Percentiles rank a stretch among this genome's conserved stretches.
Evolutionary conservation across 2,329 filamentous ascomycete genomes (phyloP).

Genomic region (Venturia pyrina): DNA sequence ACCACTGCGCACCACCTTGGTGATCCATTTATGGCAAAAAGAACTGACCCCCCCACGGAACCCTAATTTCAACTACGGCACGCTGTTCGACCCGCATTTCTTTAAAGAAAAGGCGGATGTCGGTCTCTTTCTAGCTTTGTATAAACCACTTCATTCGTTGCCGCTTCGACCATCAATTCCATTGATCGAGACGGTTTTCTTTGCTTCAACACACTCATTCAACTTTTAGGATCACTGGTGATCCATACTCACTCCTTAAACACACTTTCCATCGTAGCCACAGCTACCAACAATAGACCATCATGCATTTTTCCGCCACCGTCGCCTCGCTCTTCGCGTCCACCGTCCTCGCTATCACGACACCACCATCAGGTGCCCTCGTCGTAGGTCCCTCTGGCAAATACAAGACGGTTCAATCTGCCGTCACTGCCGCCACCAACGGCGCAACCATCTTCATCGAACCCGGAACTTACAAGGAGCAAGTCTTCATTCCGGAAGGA

Average conservation of each 20-base stretch:
- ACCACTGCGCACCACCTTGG: background rate
- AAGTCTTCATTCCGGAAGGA: conserved; percentile 43
- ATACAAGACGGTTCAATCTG: conserved; percentile 44
- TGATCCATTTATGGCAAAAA: background rate
- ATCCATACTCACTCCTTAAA: background rate
- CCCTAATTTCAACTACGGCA: background rate
- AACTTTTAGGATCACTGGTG: background rate
- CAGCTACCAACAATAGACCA: background rate
- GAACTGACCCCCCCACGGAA: background rate
- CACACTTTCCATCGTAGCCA: background rate
- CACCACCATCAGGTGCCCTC: conserved; percentile 41
- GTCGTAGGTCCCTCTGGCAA: conserved; percentile 34
- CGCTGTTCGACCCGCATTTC: background rate
- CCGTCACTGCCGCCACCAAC: conserved; percentile 43
- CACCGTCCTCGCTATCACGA: conserved; percentile 28
- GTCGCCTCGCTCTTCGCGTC: conserved; percentile 9
- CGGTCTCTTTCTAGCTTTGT: background rate
- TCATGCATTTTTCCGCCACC: conserved; percentile 1
- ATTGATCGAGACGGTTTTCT: background rate
- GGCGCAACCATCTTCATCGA: conserved; percentile 54
- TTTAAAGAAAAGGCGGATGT: background rate
- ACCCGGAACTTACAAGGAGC: conserved; percentile 50
- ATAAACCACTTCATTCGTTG: background rate
- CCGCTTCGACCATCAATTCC: background rate
- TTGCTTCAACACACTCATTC: background rate